phyloP scores from a whole-genome alignment of 1,139 yeast species.

The Wickerhamomyces sp. region DNA sequence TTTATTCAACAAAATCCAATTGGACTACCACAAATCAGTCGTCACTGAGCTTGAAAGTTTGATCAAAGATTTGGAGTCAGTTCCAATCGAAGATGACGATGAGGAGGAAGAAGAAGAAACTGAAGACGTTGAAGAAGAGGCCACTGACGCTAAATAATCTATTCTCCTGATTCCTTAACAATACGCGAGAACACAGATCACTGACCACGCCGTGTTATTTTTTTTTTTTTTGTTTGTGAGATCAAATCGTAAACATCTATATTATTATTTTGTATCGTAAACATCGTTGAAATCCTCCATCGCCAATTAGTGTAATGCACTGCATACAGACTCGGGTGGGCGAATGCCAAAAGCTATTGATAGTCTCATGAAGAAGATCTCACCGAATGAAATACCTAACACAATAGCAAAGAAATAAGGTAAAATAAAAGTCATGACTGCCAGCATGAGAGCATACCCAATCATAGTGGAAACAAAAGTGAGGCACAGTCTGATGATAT shows the following conservation, averaged over 20 bases:
- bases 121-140: slow-evolving; percentile 4
- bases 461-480: slow-evolving; percentile 60
- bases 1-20: slow-evolving; percentile 60
- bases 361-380: slow-evolving; percentile 59
- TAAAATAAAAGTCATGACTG: slow-evolving; percentile 64
- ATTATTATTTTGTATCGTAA: no score
- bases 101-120: slow-evolving; percentile 25
- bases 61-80: slow-evolving; percentile 35
- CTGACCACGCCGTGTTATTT: no score
- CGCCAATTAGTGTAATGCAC: slow-evolving; percentile 2
- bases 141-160: not conserved
- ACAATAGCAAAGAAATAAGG: slow-evolving; percentile 69
- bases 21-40: slow-evolving; percentile 58
- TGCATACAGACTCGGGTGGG: slow-evolving; percentile 12
- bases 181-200: no score
- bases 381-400: slow-evolving; percentile 63
- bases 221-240: no score
- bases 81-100: slow-evolving; percentile 35
- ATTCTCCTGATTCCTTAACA: no score
- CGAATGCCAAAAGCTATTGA: slow-evolving; percentile 33
- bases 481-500: slow-evolving; percentile 47
- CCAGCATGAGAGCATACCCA: slow-evolving; percentile 71
- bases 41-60: slow-evolving; percentile 37
- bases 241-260: no score
- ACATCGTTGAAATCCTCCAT: no score